Evolutionary conservation across 768 basidiomycete genomes (phyloP).

Genomic region (Trametes elegans): DNA sequence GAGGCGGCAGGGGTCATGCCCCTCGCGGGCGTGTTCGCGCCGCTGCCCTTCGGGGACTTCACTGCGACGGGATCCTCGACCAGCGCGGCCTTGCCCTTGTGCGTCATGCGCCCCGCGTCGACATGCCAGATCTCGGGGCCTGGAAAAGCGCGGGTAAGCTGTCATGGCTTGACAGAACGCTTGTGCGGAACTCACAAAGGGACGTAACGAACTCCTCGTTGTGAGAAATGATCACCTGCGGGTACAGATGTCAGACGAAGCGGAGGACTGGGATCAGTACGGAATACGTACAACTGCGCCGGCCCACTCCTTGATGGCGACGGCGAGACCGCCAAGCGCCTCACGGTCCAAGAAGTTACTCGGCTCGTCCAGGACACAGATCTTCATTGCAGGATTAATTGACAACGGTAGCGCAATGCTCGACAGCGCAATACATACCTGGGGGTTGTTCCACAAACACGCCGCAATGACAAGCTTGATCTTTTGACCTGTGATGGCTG

Average conservation of each 20-base stretch:
- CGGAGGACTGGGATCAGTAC: slow-evolving; percentile 7
- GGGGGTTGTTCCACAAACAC: slow-evolving; percentile 94
- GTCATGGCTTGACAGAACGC: slow-evolving; percentile 5
- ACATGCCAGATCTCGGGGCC: slow-evolving; percentile 96
- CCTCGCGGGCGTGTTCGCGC: slow-evolving; percentile 64
- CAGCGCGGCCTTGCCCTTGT: slow-evolving; percentile 84
- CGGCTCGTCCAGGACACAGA: slow-evolving; percentile 83
- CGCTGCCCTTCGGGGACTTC: slow-evolving; percentile 70
- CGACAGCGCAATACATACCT: slow-evolving; percentile 44
- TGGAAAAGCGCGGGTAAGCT: slow-evolving; percentile 30
- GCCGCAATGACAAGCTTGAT: slow-evolving; percentile 96
- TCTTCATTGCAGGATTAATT: slow-evolving; percentile 34
- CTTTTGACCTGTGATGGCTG: slow-evolving; percentile 69
- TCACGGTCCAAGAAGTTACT: slow-evolving; percentile 98
- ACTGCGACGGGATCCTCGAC: slow-evolving; percentile 79
- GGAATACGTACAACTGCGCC: slow-evolving; percentile 72
- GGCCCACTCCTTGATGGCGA: slow-evolving; percentile 93
- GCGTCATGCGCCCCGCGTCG: slow-evolving; percentile 78
- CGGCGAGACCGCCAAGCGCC: slow-evolving; percentile 89
- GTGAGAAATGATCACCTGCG: slow-evolving; percentile 92
- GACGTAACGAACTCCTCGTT: slow-evolving; percentile 86
- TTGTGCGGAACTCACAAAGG: slow-evolving; percentile 66
- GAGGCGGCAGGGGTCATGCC: slow-evolving; percentile 67
- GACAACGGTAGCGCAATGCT: slow-evolving; percentile 4
- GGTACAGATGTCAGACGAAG: slow-evolving; percentile 20